phyloP scores from a whole-genome alignment of 1,139 yeast species.

The Yamadazyma sp. region DNA sequence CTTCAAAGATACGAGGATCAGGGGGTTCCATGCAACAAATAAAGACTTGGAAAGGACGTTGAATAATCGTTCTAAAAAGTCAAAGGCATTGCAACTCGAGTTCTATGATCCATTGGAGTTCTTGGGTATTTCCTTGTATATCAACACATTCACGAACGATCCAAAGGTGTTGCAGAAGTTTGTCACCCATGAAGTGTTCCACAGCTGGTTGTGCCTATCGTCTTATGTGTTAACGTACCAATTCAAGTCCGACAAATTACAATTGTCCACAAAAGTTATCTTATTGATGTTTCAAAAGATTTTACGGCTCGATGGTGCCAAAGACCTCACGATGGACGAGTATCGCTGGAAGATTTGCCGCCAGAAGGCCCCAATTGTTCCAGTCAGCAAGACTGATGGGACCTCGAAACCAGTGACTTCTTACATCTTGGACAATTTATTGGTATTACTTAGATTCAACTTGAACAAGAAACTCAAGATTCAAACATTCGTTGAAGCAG shows the following conservation, averaged over 20 bases:
- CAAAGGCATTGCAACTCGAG: slow-evolving; percentile 7
- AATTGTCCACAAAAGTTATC: slow-evolving; percentile 24
- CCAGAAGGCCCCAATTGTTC: slow-evolving; percentile 37
- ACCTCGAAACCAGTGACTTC: slow-evolving; percentile 32
- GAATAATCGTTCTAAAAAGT: slow-evolving; percentile 6
- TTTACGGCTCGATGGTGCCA: slow-evolving; percentile 15
- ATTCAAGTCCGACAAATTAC: slow-evolving; percentile 25
- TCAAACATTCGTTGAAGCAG: slow-evolving; percentile 22
- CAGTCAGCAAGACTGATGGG: slow-evolving; percentile 22
- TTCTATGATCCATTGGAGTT: slow-evolving; percentile 21
- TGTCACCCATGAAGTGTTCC: slow-evolving; percentile 19
- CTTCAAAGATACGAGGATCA: slow-evolving; percentile 12
- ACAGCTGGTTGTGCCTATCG: slow-evolving; percentile 37
- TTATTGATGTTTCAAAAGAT: slow-evolving; percentile 21
- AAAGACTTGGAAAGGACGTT: slow-evolving; percentile 9
- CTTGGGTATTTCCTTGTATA: slow-evolving; percentile 24
- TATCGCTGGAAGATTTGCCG: slow-evolving; percentile 44
- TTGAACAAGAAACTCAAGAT: slow-evolving; percentile 35
- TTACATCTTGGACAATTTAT: slow-evolving; percentile 39
- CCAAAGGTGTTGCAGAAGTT: slow-evolving; percentile 8
- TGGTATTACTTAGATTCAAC: slow-evolving; percentile 39
- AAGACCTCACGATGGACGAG: slow-evolving; percentile 32
- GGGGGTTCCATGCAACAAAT: slow-evolving; percentile 1
- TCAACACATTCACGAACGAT: slow-evolving; percentile 11
- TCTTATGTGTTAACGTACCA: slow-evolving; percentile 42